Evolutionary conservation across 202 grass and related monocot species (phyloP), one percentile per base, ranked within the genome.

Genomic region (Carex arenaria): DNA sequence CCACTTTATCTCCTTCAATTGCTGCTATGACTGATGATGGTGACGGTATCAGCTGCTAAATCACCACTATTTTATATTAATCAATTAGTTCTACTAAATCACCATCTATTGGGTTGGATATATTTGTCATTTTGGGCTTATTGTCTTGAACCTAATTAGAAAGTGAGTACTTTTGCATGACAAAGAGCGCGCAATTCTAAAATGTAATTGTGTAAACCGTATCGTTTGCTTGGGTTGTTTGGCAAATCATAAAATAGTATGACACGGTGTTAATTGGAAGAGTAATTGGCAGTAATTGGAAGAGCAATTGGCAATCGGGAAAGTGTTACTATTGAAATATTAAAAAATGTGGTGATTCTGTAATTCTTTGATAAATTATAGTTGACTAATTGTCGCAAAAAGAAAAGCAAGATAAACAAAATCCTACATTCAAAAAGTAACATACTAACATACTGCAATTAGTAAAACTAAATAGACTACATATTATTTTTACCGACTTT

Each of bases 21-120:
- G 93, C 84, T 38, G 38, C 86, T 20, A 90, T 88, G 82, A 92
- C 90, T 0, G 92, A 94, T 86, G 89, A 89, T 15, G 87, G 85
- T 0, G 91, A 87, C 10, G 72, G 74, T 23, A 62, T 94, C 85
- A 87, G 86, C 85, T 92, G 80, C 85, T 89, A 88, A 82, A 10
- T 80, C 36, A 42, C 28, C 54, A 60, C 7, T 49, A 40, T 61
- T 57, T 61, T 84, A 56, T 77, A 31, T 54, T 17, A 53, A 13
- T 32, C 34, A 65, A 32, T 32, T 54, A 31, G 40, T 34, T 34
- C 32, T 34, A 34, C 32, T 34, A 34, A 3, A 34, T 34, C 32
- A 34, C 49, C 47, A 9, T 54, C 23, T 36, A 36, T 36, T 36
- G 34, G 34, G 28, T 74, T 31, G n/a, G 15, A n/a, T 57, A 11